Evolutionary conservation across 75 land plant genomes (phyloP).

Genomic region (Pinus taeda): DNA sequence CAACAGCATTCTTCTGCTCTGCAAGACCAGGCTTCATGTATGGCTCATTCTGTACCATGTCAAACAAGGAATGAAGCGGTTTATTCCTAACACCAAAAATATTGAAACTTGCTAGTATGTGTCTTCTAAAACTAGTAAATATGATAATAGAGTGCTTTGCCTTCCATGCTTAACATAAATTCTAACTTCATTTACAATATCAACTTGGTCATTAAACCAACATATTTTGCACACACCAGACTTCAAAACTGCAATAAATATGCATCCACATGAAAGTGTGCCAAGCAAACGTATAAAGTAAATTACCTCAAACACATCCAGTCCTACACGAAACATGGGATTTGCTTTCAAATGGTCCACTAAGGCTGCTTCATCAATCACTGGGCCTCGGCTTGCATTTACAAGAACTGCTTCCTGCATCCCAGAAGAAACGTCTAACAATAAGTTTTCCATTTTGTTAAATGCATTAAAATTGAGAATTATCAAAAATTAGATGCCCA

Average conservation of each 20-base stretch:
- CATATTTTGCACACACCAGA: not conserved
- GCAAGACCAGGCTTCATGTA: slow-evolving; percentile 98
- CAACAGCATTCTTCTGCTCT: slow-evolving; percentile 82
- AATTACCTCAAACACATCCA: slow-evolving; percentile 98
- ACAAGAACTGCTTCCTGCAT: slow-evolving; percentile 84
- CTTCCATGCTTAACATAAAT: not conserved
- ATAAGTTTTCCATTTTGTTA: not conserved
- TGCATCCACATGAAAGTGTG: not conserved
- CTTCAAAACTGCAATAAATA: not conserved
- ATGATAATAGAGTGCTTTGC: not conserved
- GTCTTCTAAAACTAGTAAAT: not conserved
- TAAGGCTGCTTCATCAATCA: slow-evolving; percentile 90
- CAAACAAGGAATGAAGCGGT: not conserved
- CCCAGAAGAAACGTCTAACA: not conserved
- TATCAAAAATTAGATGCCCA: not conserved
- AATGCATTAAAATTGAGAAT: not conserved
- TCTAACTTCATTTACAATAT: not conserved
- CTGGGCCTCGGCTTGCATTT: slow-evolving; percentile 96
- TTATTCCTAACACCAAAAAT: slow-evolving; percentile 4
- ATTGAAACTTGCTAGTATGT: not conserved
- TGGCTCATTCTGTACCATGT: slow-evolving; percentile 78
- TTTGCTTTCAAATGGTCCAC: slow-evolving; percentile 87
- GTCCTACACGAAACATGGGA: slow-evolving; percentile 96
- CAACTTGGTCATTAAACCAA: slow-evolving; percentile 1
- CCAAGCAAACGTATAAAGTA: not conserved